A percentile compares a stretch with the other conserved stretches of the same genome.
Evolutionary conservation across 2,329 filamentous ascomycete species (phyloP).

Genomic region (Westerdykella sp.): DNA sequence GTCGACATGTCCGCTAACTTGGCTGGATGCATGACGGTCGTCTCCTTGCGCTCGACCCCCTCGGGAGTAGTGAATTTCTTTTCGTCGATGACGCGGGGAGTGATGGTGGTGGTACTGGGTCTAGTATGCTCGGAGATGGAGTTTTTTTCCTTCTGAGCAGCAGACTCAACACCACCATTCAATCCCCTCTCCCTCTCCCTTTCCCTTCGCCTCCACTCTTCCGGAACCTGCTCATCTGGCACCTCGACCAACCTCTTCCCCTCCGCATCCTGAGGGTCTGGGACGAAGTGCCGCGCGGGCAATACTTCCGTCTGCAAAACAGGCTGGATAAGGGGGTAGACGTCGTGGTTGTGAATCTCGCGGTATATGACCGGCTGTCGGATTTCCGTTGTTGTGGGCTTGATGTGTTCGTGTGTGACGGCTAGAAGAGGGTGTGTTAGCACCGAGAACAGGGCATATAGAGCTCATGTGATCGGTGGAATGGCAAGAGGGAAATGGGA

Average conservation of each 20-base stretch:
- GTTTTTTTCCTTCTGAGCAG: neutral
- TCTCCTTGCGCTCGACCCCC: slow-evolving; percentile 40
- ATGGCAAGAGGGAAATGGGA: neutral
- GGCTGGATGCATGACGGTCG: slow-evolving; percentile 44
- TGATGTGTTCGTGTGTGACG: slow-evolving; percentile 47
- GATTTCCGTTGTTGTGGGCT: slow-evolving; percentile 42
- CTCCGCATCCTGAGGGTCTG: slow-evolving; percentile 22
- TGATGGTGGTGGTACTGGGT: slow-evolving; percentile 7
- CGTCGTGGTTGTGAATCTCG: slow-evolving; percentile 51
- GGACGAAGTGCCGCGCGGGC: slow-evolving; percentile 48
- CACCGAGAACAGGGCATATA: neutral
- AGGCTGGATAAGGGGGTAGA: slow-evolving; percentile 49
- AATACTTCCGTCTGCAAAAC: slow-evolving; percentile 50
- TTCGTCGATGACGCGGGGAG: slow-evolving; percentile 39
- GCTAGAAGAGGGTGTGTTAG: slow-evolving; percentile 26
- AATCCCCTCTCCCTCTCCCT: neutral
- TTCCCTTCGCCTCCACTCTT: slow-evolving; percentile 5
- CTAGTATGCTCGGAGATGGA: neutral
- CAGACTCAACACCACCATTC: too few species aligned
- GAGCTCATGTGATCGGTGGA: neutral
- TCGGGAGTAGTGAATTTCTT: slow-evolving; percentile 36
- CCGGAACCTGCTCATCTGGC: slow-evolving; percentile 38
- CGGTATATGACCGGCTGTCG: slow-evolving; percentile 45
- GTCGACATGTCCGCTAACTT: slow-evolving; percentile 31
- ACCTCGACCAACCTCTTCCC: slow-evolving; percentile 40